A percentile compares a stretch with the other conserved stretches of the same genome.
These are phyloP conservation scores for Xylaria nigripes DNA, from an alignment of 495 filamentous ascomycete genomes.

Conservation along the genomic window DNA sequence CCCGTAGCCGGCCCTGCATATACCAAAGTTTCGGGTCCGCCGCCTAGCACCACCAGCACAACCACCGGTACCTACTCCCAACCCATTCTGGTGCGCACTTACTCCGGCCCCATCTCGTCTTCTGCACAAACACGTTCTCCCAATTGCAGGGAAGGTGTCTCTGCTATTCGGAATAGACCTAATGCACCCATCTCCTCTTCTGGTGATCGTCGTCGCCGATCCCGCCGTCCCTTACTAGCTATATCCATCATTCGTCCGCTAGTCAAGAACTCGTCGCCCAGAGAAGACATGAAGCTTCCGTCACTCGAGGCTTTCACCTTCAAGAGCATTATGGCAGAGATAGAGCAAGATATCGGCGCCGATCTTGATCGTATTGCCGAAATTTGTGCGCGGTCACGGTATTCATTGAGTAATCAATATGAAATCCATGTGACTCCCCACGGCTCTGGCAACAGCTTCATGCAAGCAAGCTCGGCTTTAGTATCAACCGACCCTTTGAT, in stretches of 20 bases:
- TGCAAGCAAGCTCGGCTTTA: slow-evolving; percentile 8
- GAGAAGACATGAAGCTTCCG: slow-evolving; percentile 32
- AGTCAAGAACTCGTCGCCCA: slow-evolving; percentile 15
- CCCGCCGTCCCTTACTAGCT: slow-evolving; percentile 6
- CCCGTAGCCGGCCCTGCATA: slow-evolving; percentile 35
- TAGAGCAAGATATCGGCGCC: slow-evolving; percentile 35
- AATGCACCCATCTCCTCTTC: slow-evolving; percentile 3
- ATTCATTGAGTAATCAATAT: slow-evolving; percentile 50
- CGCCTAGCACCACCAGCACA: slow-evolving; percentile 15
- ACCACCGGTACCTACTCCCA: slow-evolving; percentile 46
- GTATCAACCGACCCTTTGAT: slow-evolving; percentile 14
- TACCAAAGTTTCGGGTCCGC: slow-evolving; percentile 26
- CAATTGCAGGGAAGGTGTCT: slow-evolving; percentile 7
- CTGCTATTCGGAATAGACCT: slow-evolving; percentile 3
- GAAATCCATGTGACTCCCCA: slow-evolving; percentile 52
- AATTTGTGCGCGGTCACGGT: slow-evolving; percentile 48
- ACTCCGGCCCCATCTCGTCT: slow-evolving; percentile 32
- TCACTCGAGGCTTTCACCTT: slow-evolving; percentile 51
- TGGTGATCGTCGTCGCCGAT: neutral
- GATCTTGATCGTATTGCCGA: slow-evolving; percentile 52
- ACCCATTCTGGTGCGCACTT: slow-evolving; percentile 50
- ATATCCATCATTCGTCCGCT: slow-evolving; percentile 27
- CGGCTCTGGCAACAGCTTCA: slow-evolving; percentile 37
- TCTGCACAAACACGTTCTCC: slow-evolving; percentile 7
- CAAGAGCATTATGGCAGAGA: slow-evolving; percentile 48